phyloP scores from a whole-genome alignment of 2,329 filamentous ascomycete genomes.

The Cladosporium phlei region DNA sequence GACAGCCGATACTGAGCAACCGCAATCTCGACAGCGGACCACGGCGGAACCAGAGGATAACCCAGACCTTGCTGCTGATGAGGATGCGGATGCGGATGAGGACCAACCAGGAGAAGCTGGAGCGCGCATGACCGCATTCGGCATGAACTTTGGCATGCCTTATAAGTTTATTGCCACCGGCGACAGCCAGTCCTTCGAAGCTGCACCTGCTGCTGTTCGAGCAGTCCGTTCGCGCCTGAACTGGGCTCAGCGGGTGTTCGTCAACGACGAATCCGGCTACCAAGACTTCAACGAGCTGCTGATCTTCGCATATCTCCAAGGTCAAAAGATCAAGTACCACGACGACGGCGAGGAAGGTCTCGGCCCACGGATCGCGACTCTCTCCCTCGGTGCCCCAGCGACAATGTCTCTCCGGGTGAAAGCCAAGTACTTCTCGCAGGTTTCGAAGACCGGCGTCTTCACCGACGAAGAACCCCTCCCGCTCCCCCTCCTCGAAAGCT shows the following conservation, averaged over 20 bases:
- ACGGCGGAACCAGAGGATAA: not conserved
- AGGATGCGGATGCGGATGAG: not conserved
- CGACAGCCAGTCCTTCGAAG: constrained; percentile 46
- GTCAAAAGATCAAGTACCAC: constrained; percentile 59
- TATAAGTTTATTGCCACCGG: constrained; percentile 63
- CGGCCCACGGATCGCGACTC: constrained; percentile 58
- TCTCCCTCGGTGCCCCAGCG: constrained; percentile 56
- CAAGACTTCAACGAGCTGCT: constrained; percentile 60
- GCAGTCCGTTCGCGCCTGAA: constrained; percentile 50
- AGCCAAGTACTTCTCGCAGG: constrained; percentile 41
- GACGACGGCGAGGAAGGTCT: constrained; percentile 63
- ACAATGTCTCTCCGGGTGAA: constrained; percentile 58
- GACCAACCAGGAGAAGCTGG: constrained; percentile 19
- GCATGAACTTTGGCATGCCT: constrained; percentile 49
- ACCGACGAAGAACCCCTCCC: constrained; percentile 29
- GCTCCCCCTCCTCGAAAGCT: not conserved
- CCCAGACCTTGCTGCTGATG: not conserved
- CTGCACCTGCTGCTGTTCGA: constrained; percentile 45
- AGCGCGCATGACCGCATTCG: constrained; percentile 31
- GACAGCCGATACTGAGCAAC: not conserved
- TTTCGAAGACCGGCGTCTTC: constrained; percentile 32
- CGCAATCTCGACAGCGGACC: not conserved
- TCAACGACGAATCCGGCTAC: constrained; percentile 21
- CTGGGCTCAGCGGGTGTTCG: constrained; percentile 47
- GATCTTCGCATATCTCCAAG: constrained; percentile 58